A percentile compares a stretch with the other conserved stretches of the same genome.
phyloP scores from a whole-genome alignment of 148 eudicot species.

The Arbutus unedo region DNA sequence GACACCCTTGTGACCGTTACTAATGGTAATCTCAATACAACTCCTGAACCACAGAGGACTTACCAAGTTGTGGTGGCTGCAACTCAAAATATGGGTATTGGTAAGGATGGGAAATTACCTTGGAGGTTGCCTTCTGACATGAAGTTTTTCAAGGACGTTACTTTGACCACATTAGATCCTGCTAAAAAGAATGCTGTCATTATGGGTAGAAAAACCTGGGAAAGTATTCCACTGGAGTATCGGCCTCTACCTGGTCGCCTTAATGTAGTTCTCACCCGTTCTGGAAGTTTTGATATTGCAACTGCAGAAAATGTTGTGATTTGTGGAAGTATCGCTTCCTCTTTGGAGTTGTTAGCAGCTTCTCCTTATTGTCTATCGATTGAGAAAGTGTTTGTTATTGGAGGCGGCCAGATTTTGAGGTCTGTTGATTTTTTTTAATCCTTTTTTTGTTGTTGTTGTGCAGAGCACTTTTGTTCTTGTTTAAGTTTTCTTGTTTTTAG shows the following conservation, averaged over 20 bases:
- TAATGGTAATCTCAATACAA: conserved; percentile 26
- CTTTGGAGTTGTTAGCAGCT: conserved; percentile 57
- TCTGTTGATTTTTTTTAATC: conserved; percentile 19
- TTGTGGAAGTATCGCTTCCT: conserved; percentile 63
- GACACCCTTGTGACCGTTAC: conserved; percentile 24
- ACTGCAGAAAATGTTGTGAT: conserved; percentile 59
- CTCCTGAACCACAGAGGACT: conserved; percentile 34
- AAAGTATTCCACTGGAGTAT: conserved; percentile 61
- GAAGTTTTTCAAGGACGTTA: conserved; percentile 77
- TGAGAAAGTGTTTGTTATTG: conserved; percentile 81
- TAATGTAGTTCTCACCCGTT: conserved; percentile 76
- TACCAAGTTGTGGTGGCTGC: conserved; percentile 97
- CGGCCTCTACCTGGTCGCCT: conserved; percentile 87
- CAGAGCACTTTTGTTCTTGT: background rate
- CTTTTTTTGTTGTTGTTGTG: background rate
- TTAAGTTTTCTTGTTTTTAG: background rate
- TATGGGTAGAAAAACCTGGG: conserved; percentile 99
- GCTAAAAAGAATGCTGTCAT: conserved; percentile 80
- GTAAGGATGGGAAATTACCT: conserved; percentile 88
- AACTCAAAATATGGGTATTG: conserved; percentile 82
- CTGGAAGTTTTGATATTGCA: conserved; percentile 42
- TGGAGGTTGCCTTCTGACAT: conserved; percentile 90
- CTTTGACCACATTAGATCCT: conserved; percentile 58
- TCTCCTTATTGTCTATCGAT: conserved; percentile 53
- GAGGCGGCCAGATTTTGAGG: conserved; percentile 89